Percentiles rank a stretch among this genome's conserved stretches.
phyloP scores from a whole-genome alignment of 2,329 filamentous ascomycete genomes.

The Cordyceps fumosorosea region DNA sequence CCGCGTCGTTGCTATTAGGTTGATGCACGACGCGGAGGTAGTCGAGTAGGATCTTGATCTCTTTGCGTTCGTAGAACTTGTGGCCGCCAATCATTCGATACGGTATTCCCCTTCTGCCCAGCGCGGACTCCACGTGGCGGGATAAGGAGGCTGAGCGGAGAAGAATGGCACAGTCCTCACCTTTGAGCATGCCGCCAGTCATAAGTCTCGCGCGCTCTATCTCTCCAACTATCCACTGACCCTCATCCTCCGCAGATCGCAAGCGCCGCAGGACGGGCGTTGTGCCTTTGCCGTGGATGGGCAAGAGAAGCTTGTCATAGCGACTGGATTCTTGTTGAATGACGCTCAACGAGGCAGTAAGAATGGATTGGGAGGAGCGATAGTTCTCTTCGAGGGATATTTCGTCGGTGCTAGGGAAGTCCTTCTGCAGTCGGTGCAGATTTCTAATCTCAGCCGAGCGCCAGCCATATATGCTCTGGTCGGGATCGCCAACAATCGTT shows the following conservation, averaged over 20 bases:
- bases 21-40: slow-evolving; percentile 83
- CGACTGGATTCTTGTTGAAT: slow-evolving; percentile 84
- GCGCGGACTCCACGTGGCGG: slow-evolving; percentile 73
- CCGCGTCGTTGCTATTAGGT: slow-evolving; percentile 78
- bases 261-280: slow-evolving; percentile 74
- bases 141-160: slow-evolving; percentile 81
- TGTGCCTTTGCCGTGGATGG: slow-evolving; percentile 74
- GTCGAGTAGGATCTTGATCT: slow-evolving; percentile 81
- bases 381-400: slow-evolving; percentile 92
- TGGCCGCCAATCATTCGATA: slow-evolving; percentile 90
- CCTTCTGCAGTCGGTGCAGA: slow-evolving; percentile 66
- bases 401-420: slow-evolving; percentile 72
- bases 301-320: slow-evolving; percentile 71
- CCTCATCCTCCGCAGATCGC: slow-evolving; percentile 64
- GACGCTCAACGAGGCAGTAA: slow-evolving; percentile 71
- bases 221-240: slow-evolving; percentile 82
- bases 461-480: slow-evolving; percentile 97
- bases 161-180: slow-evolving; percentile 77
- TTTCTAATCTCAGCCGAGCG: slow-evolving; percentile 90
- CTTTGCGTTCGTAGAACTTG: slow-evolving; percentile 85
- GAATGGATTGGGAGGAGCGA: slow-evolving; percentile 78
- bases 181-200: slow-evolving; percentile 65
- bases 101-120: slow-evolving; percentile 74
- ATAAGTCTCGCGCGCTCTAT: slow-evolving; percentile 64
- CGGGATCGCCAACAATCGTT: slow-evolving; percentile 91